Conservation (phyloP, 163 green algal species). For the Coccomyxa subellipsoidea region DNA sequence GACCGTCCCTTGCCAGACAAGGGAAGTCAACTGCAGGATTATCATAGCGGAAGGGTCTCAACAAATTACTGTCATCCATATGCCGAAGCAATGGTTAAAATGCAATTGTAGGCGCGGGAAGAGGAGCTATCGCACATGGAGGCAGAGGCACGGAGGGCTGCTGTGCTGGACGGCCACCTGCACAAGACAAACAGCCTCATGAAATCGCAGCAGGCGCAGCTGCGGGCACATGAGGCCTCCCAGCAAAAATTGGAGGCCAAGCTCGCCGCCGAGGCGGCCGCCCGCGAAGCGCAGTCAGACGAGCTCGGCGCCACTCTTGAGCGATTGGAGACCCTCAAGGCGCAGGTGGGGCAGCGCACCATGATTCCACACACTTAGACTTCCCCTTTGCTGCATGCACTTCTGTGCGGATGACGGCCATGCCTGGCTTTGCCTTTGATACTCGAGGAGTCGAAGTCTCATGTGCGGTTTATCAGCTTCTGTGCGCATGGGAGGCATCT, state of each 20-base stretch:
- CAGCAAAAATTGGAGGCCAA: background rate
- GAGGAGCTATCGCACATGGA: background rate
- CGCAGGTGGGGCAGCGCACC: background rate
- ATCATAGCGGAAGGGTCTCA: too few species aligned
- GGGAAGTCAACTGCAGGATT: too few species aligned
- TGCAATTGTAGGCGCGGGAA: background rate
- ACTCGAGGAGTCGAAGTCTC: too few species aligned
- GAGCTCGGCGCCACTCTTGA: background rate
- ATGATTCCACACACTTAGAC: too few species aligned
- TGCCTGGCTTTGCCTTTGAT: too few species aligned
- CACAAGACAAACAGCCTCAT: background rate
- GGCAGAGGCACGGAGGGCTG: background rate
- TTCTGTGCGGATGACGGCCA: too few species aligned
- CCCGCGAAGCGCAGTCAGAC: background rate
- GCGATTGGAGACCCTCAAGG: background rate
- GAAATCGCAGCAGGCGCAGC: background rate
- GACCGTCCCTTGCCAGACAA: too few species aligned
- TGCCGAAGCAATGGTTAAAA: too few species aligned
- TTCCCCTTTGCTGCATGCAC: too few species aligned
- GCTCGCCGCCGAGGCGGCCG: background rate
- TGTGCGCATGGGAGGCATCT: too few species aligned
- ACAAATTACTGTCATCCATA: too few species aligned
- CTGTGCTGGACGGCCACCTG: background rate
- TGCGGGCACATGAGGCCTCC: background rate
- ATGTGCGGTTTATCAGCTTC: too few species aligned